Percentiles rank a stretch among this genome's conserved stretches.
These are phyloP conservation scores for Phlyctochytrium planicorne DNA, from an alignment of 192 early-diverging fungal genomes.

Conservation along the genomic window DNA sequence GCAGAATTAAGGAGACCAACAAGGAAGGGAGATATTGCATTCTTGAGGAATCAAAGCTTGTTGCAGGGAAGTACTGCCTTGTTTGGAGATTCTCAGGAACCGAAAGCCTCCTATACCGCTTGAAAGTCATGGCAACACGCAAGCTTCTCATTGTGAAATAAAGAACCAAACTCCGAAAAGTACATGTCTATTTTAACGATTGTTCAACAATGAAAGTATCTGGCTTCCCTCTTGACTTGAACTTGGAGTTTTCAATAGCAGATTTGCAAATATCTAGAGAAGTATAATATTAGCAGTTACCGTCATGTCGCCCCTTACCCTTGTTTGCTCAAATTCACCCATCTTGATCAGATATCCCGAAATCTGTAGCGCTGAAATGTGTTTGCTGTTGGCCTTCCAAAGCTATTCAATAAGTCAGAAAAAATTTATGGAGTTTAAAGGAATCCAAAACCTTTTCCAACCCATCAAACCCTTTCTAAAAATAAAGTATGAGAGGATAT, in stretches of 20 bases:
- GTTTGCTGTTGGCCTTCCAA: conserved; percentile 13
- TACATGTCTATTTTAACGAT: no score
- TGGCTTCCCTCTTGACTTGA: neutral
- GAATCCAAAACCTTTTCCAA: conserved; percentile 62
- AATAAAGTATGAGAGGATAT: conserved; percentile 10
- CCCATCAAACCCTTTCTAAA: conserved; percentile 76
- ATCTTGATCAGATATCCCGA: conserved; percentile 6
- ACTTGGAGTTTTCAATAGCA: neutral
- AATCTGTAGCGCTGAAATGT: conserved; percentile 4
- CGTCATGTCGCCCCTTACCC: conserved; percentile 5
- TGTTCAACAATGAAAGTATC: neutral
- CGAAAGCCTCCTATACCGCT: no score
- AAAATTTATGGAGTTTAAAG: neutral
- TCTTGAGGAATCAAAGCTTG: no score
- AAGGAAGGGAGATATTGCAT: no score
- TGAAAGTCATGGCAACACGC: no score
- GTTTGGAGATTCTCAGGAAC: no score
- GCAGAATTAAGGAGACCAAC: no score
- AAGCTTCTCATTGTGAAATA: no score
- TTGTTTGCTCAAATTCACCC: conserved; percentile 20
- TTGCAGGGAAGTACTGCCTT: no score
- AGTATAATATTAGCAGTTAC: neutral
- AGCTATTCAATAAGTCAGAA: conserved; percentile 12
- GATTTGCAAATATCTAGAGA: neutral
- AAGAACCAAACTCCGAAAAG: no score